phyloP scores from a whole-genome alignment of 305 asterid genomes.

The Petunia hybrid region DNA sequence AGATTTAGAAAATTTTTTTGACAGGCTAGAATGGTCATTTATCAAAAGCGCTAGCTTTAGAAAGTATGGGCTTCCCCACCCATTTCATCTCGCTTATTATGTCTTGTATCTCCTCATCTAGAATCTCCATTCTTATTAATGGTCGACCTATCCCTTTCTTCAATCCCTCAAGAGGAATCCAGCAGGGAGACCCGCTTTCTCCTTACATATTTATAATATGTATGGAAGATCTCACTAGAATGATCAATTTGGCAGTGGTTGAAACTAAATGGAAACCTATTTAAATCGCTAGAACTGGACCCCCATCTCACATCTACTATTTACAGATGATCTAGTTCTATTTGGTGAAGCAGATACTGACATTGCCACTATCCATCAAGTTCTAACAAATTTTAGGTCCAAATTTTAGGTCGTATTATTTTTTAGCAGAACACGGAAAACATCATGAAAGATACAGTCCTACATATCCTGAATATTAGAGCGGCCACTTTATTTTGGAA shows the following conservation, averaged over 20 bases:
- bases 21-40: neutral
- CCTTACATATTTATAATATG: neutral
- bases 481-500: too few species aligned
- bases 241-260: neutral
- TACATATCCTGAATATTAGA: too few species aligned
- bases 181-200: neutral
- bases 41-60: neutral
- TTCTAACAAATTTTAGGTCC: too few species aligned
- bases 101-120: neutral
- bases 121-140: neutral
- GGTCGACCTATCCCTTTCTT: neutral
- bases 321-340: too few species aligned
- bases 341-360: too few species aligned
- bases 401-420: too few species aligned
- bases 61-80: neutral
- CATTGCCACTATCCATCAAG: too few species aligned
- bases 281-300: neutral
- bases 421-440: too few species aligned
- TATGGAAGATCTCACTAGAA: neutral
- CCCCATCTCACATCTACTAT: neutral
- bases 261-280: neutral
- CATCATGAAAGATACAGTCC: too few species aligned
- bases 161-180: neutral
- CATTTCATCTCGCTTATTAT: neutral
- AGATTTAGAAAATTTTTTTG: too few species aligned